Evolutionary conservation across 202 grass and related monocot species (phyloP), one percentile per base, ranked within the genome.

Genomic region (Carex arenaria): DNA sequence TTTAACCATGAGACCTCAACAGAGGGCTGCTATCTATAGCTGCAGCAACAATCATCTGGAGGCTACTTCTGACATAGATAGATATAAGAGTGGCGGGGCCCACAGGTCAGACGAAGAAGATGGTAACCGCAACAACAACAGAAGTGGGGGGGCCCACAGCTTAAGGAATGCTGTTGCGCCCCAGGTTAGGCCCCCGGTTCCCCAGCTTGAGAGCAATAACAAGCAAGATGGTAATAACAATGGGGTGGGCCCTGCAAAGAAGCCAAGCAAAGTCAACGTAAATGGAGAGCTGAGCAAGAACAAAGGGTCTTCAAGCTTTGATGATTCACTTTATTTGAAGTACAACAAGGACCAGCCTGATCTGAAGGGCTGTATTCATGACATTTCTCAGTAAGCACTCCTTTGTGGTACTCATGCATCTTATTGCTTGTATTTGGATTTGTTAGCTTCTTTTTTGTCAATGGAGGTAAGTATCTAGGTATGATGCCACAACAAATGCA

Each of bases 341-440:
- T 98, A 95, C 74, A 86, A 92, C 87, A 98, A 98, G 74, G 93
- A 91, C 40, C 81, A 87, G 47, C 90, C 95, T 49, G 95, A 98
- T 87, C 78, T 95, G 64, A 98, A 92, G 89, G 92, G 86, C 82
- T 88, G 86, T 78, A 92, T 98, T 89, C 91, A 87, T 80, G 89
- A 95, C 83, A 86, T 85, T 32, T 84, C 84, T 74, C 90, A 95
- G 95, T 98, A 95, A 91, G 95, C 85, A 53, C n/a, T 59, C 30
- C 69, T 54, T 70, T 65, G 72, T 81, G 54, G 14, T 80, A 12
- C 42, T 51, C 43, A 22, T 80, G 32, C 43, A 67, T 54, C 7
- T 68, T 82, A 55, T 56, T 68, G 22, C 30, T 82, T 1, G 28
- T 34, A 26, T 54, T 59, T 31, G 19, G n/a, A 32, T 36, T 59